These are phyloP conservation scores for Neophaeococcomyces mojaviensis DNA, from an alignment of 2,329 filamentous ascomycete genomes.

Conservation along the genomic window DNA sequence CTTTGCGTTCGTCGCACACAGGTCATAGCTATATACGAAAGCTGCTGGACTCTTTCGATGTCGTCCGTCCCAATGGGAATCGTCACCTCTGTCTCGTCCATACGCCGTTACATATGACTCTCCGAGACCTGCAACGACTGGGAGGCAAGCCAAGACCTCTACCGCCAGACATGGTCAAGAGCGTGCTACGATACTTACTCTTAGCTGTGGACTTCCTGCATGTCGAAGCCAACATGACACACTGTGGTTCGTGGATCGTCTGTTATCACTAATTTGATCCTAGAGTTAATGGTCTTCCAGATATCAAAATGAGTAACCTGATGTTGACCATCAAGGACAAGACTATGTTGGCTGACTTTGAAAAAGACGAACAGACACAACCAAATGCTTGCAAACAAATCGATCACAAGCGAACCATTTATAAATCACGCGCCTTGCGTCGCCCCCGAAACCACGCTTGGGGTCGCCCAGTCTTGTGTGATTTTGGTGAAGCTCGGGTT, in stretches of 20 bases:
- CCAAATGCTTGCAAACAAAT: background rate
- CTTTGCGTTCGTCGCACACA: background rate
- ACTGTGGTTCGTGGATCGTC: background rate
- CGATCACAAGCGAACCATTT: background rate
- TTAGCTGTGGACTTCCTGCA: background rate
- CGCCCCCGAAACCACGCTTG: conserved; percentile 1
- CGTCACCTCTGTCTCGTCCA: background rate
- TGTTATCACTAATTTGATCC: background rate
- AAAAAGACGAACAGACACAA: background rate
- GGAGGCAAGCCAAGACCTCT: background rate
- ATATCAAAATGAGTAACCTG: background rate
- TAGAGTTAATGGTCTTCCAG: background rate
- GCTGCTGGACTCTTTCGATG: background rate
- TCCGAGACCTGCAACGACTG: background rate
- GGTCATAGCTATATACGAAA: background rate
- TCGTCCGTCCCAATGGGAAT: background rate
- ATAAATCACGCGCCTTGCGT: background rate
- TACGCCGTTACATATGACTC: background rate
- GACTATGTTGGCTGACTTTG: background rate
- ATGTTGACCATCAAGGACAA: background rate
- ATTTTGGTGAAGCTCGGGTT: conserved; percentile 42
- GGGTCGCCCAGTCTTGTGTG: conserved; percentile 38
- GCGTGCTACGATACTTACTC: background rate
- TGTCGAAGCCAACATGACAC: background rate
- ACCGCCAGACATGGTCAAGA: background rate